Conservation (phyloP, 768 basidiomycete species). For the Amanita pseudoporphyria region DNA sequence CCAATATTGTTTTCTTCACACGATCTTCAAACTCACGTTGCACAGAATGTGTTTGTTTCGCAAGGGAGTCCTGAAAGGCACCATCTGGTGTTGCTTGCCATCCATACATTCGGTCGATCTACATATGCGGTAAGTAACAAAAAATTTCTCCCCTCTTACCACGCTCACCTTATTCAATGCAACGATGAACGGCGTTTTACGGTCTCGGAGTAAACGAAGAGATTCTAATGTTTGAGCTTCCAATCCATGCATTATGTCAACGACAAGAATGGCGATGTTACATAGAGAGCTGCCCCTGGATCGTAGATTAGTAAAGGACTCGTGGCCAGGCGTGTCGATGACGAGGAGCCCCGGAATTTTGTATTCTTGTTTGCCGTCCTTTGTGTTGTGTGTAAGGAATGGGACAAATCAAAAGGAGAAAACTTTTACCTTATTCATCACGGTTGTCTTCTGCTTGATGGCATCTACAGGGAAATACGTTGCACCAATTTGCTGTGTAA, state of each 20-base stretch:
- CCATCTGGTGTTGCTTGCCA: slow-evolving; percentile 91
- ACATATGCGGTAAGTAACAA: slow-evolving; percentile 5
- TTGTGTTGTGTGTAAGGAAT: slow-evolving; percentile 6
- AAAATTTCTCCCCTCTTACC: background rate
- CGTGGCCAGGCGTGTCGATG: slow-evolving; percentile 99
- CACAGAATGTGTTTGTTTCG: slow-evolving; percentile 67
- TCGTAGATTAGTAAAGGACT: slow-evolving; percentile 96
- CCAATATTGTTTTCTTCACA: slow-evolving; percentile 72
- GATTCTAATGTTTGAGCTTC: slow-evolving; percentile 99
- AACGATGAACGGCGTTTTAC: slow-evolving; percentile 97
- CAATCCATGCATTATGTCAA: slow-evolving; percentile 98
- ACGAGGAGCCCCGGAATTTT: slow-evolving; percentile 94
- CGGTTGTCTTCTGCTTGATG: slow-evolving; percentile 85
- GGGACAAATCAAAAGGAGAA: background rate
- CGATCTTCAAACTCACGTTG: slow-evolving; percentile 92
- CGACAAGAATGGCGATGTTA: slow-evolving; percentile 98
- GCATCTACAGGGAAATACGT: slow-evolving; percentile 98
- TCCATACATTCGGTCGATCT: slow-evolving; percentile 97
- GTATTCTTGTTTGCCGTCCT: slow-evolving; percentile 83
- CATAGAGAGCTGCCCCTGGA: slow-evolving; percentile 93
- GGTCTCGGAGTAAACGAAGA: slow-evolving; percentile 79
- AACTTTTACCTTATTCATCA: slow-evolving; percentile 70
- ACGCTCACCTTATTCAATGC: slow-evolving; percentile 83
- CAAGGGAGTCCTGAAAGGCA: slow-evolving; percentile 85
- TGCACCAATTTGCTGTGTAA: slow-evolving; percentile 99